phyloP scores from a whole-genome alignment of 1,284 basidiomycete genomes.

The Ustilago esculenta region DNA sequence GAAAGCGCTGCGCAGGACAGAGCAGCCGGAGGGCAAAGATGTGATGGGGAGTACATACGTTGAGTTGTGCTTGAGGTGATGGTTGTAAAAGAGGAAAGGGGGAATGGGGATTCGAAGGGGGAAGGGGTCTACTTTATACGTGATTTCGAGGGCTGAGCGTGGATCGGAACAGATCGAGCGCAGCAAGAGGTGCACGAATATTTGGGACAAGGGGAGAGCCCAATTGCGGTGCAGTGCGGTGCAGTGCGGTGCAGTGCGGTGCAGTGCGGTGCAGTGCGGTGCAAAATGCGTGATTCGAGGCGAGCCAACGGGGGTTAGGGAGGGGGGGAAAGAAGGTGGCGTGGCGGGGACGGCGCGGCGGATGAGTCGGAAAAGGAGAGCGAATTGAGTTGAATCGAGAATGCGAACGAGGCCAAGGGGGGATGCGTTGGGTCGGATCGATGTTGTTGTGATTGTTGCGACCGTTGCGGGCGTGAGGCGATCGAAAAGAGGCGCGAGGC shows the following conservation, averaged over 20 bases:
- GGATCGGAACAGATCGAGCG: conserved; percentile 1
- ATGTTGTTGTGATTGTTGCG: conserved; percentile 34
- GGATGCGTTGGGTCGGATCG: conserved; percentile 30
- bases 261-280: background rate
- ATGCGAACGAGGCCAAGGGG: background rate
- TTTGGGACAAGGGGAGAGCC: too few relatives aligned
- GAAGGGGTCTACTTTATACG: conserved; percentile 37
- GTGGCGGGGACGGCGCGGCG: conserved; percentile 2
- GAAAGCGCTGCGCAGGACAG: conserved; percentile 1
- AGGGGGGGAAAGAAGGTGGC: conserved; percentile 6
- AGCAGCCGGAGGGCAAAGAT: background rate
- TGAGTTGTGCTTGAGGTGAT: conserved; percentile 31
- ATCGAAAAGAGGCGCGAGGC: background rate
- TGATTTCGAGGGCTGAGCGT: conserved; percentile 12
- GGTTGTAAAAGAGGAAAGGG: conserved; percentile 40
- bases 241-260: background rate
- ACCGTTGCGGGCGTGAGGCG: conserved; percentile 3
- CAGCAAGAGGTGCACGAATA: conserved; percentile 1
- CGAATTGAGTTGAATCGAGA: conserved; percentile 8
- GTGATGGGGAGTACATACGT: conserved; percentile 37
- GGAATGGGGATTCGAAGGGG: conserved; percentile 1
- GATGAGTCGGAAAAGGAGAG: conserved; percentile 10
- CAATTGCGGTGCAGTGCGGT: background rate
- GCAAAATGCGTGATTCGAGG: conserved; percentile 7
- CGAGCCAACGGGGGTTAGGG: background rate